Conservation (phyloP, 345 rosid species). For the Hibiscus syriacus region DNA sequence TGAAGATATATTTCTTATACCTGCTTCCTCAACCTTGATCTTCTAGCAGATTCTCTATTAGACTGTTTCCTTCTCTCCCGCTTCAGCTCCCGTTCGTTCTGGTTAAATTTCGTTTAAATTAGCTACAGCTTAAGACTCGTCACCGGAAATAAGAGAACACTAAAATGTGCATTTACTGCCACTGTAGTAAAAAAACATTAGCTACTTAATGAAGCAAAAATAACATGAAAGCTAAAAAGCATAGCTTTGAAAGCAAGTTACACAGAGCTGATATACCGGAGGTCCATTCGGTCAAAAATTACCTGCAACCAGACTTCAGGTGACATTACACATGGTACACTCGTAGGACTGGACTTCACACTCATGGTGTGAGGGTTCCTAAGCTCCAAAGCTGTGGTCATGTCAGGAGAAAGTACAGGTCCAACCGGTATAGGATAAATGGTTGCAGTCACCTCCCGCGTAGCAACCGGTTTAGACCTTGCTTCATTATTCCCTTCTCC, state of each 20-base stretch:
- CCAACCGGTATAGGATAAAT: constrained; percentile 27
- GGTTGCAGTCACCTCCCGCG: constrained; percentile 21
- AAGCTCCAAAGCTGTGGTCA: constrained; percentile 40
- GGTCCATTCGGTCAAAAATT: not conserved
- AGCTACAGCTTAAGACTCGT: not conserved
- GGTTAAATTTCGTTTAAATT: not conserved
- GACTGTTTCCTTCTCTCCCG: constrained; percentile 95
- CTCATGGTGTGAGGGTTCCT: constrained; percentile 20
- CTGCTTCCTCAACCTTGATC: constrained; percentile 97
- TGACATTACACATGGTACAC: constrained; percentile 44
- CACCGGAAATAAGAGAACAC: not conserved
- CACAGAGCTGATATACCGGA: not conserved
- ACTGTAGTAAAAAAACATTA: too few relatives aligned
- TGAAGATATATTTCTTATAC: constrained; percentile 19
- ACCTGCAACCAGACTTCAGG: constrained; percentile 82
- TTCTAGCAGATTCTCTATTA: constrained; percentile 93
- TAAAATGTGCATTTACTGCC: not conserved
- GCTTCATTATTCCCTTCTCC: constrained; percentile 40
- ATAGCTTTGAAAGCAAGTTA: too few relatives aligned
- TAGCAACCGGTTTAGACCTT: constrained; percentile 23
- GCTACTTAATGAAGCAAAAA: too few relatives aligned
- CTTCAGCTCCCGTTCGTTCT: constrained; percentile 83
- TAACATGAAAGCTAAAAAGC: too few relatives aligned
- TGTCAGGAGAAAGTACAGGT: constrained; percentile 27
- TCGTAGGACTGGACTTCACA: constrained; percentile 18